Conservation (phyloP, 495 filamentous ascomycete genomes). For the Aspergillus carlsbadensis region DNA sequence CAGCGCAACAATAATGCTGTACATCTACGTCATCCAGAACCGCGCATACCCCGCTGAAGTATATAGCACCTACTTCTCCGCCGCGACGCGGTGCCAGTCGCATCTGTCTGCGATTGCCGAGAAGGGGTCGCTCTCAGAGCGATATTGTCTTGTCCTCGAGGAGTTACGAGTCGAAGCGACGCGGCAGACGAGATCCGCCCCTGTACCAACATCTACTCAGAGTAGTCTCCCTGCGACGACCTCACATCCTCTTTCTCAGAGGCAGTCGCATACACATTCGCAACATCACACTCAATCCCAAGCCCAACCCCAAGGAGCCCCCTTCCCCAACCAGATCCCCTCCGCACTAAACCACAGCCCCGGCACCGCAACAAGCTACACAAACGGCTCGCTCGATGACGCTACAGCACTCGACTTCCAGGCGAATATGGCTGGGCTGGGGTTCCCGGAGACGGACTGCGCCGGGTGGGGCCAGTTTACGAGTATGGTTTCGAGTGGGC, state of each 20-base stretch:
- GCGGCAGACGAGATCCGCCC: not conserved
- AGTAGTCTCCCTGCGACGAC: too few relatives aligned
- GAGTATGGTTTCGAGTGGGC: not conserved
- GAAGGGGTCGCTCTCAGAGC: not conserved
- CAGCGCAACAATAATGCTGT: not conserved
- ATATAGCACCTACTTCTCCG: not conserved
- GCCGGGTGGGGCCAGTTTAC: constrained; percentile 1
- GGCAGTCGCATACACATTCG: too few relatives aligned
- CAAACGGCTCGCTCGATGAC: not conserved
- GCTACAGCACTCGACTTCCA: not conserved
- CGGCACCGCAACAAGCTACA: not conserved
- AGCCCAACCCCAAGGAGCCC: too few relatives aligned
- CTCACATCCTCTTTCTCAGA: too few relatives aligned
- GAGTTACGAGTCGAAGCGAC: not conserved
- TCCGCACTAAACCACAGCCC: not conserved
- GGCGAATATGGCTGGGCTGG: not conserved
- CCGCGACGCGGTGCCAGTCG: constrained; percentile 9
- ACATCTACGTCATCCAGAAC: constrained; percentile 6
- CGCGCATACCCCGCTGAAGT: not conserved
- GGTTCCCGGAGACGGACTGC: not conserved
- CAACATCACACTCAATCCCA: too few relatives aligned
- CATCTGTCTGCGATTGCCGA: not conserved
- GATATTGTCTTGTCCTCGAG: constrained; percentile 4
- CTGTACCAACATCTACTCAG: not conserved
- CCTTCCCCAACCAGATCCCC: too few relatives aligned